phyloP scores from a whole-genome alignment of 352 stramenopile genomes.

The Pythium chondricola region DNA sequence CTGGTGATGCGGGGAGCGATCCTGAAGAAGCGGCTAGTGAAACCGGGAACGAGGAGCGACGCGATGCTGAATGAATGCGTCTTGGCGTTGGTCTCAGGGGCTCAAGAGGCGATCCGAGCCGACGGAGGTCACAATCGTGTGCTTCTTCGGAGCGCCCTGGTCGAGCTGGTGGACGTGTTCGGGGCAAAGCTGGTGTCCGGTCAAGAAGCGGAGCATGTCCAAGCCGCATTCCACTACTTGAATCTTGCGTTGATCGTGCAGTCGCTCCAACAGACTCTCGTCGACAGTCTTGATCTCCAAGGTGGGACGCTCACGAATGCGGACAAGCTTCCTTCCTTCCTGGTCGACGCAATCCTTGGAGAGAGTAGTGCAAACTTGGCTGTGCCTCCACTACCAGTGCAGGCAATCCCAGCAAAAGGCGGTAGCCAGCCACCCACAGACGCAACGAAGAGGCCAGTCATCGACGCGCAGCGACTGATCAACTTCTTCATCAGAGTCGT shows the following conservation, averaged over 20 bases:
- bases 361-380: background rate
- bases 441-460: background rate
- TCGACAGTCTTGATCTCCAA: constrained; percentile 61
- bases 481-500: constrained; percentile 61
- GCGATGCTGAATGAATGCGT: constrained; percentile 4
- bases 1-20: constrained; percentile 46
- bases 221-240: constrained; percentile 71
- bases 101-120: constrained; percentile 29
- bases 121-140: constrained; percentile 48
- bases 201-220: constrained; percentile 47
- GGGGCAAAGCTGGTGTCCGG: constrained; percentile 30
- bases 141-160: constrained; percentile 38
- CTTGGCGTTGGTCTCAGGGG: constrained; percentile 3
- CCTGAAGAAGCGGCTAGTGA: constrained; percentile 36
- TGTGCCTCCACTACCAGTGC: background rate
- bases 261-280: constrained; percentile 38
- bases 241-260: constrained; percentile 37
- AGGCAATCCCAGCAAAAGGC: constrained; percentile 4
- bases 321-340: constrained; percentile 43
- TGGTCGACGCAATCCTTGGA: constrained; percentile 24
- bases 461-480: constrained; percentile 27
- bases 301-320: constrained; percentile 25
- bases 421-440: background rate
- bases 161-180: constrained; percentile 66
- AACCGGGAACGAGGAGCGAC: background rate